These are phyloP conservation scores for Acacia confusa DNA, from an alignment of 306 rosid genomes.

Conservation along the genomic window DNA sequence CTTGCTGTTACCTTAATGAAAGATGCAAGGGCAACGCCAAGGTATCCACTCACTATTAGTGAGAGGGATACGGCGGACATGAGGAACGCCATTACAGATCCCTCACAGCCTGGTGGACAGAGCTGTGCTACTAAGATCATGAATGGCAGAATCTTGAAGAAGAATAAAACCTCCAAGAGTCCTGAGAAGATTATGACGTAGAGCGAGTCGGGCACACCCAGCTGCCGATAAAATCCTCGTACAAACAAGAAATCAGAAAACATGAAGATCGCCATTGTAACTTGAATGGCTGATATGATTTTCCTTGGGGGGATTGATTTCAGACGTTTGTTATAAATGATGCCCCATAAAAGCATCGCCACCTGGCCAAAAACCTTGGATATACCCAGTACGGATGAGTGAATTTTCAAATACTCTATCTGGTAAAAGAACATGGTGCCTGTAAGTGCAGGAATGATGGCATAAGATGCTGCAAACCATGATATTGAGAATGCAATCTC, in stretches of 20 bases:
- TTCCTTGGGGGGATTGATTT: conserved; percentile 69
- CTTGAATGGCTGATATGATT: conserved; percentile 70
- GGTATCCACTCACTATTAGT: conserved; percentile 77
- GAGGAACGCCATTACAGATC: conserved; percentile 90
- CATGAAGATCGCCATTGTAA: conserved; percentile 66
- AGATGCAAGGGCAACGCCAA: conserved; percentile 81
- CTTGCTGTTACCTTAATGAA: conserved; percentile 56
- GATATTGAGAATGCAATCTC: conserved; percentile 64
- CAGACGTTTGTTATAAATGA: conserved; percentile 57
- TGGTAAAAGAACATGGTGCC: conserved; percentile 98
- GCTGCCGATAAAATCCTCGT: conserved; percentile 55
- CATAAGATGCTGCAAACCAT: conserved; percentile 91
- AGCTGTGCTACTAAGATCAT: conserved; percentile 67
- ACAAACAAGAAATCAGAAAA: conserved; percentile 83
- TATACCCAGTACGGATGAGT: conserved; percentile 67
- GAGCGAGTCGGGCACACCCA: conserved; percentile 67
- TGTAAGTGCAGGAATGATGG: conserved; percentile 74
- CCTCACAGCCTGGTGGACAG: conserved; percentile 91
- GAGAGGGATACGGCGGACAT: conserved; percentile 78
- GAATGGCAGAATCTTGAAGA: conserved; percentile 83
- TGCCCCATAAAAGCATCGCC: conserved; percentile 82
- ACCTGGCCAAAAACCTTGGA: conserved; percentile 92
- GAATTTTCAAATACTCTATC: conserved; percentile 64
- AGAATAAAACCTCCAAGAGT: conserved; percentile 67
- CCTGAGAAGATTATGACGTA: conserved; percentile 84